Conservation (phyloP, 2,329 filamentous ascomycete genomes). For the Clonostachys byssicola region DNA sequence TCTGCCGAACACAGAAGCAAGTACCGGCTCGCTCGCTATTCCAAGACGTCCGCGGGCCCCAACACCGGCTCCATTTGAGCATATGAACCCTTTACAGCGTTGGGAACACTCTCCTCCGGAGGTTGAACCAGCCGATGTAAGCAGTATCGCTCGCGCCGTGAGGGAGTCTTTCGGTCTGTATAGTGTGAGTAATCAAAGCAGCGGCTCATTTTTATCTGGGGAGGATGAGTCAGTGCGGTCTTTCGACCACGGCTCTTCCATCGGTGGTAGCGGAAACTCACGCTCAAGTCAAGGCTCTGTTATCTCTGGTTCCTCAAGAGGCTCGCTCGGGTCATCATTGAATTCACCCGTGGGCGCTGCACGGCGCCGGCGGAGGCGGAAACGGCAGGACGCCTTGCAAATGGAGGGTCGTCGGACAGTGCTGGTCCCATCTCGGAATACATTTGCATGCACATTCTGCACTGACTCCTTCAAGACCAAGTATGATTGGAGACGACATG, state of each 20-base stretch:
- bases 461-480: slow-evolving; percentile 35
- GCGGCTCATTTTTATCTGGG: no score
- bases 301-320: background rate
- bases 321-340: background rate
- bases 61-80: slow-evolving; percentile 20
- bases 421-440: background rate
- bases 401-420: no score
- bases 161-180: background rate
- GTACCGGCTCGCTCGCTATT: slow-evolving; percentile 54
- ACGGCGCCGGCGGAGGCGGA: no score
- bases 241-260: slow-evolving; percentile 8
- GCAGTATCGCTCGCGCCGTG: slow-evolving; percentile 15
- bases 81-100: slow-evolving; percentile 12
- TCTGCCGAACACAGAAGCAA: slow-evolving; percentile 50
- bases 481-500: slow-evolving; percentile 41
- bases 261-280: slow-evolving; percentile 10
- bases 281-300: slow-evolving; percentile 4
- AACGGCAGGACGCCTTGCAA: no score
- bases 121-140: slow-evolving; percentile 15
- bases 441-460: slow-evolving; percentile 35
- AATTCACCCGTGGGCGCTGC: background rate
- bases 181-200: no score
- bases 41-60: background rate
- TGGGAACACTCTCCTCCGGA: slow-evolving; percentile 16
- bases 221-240: no score